phyloP scores from a whole-genome alignment of 2,329 filamentous ascomycete genomes.

The Aspergillus caelatus region DNA sequence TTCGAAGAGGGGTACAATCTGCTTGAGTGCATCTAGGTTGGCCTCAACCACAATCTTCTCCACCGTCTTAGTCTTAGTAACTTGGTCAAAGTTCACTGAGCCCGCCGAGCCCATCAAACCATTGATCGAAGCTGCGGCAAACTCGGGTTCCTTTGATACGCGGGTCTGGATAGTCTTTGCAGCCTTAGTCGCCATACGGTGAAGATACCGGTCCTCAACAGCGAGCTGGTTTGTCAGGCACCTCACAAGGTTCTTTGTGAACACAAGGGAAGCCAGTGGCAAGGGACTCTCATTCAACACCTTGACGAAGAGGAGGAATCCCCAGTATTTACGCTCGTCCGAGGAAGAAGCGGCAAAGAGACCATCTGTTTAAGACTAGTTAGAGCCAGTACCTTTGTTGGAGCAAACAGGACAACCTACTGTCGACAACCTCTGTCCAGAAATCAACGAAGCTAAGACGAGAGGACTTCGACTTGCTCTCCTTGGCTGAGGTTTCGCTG shows the following conservation, averaged over 20 bases:
- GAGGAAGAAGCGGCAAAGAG: constrained; percentile 82
- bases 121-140: constrained; percentile 64
- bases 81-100: constrained; percentile 78
- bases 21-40: constrained; percentile 51
- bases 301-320: constrained; percentile 83
- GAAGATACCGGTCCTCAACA: constrained; percentile 75
- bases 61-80: constrained; percentile 82
- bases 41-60: constrained; percentile 70
- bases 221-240: constrained; percentile 82
- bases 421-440: constrained; percentile 85
- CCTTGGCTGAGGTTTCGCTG: constrained; percentile 31
- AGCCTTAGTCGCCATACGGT: constrained; percentile 75
- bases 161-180: constrained; percentile 70
- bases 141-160: constrained; percentile 62
- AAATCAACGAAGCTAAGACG: constrained; percentile 68
- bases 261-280: constrained; percentile 61
- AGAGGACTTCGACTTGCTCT: constrained; percentile 35
- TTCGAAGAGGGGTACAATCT: constrained; percentile 58
- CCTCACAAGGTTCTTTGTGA: constrained; percentile 80
- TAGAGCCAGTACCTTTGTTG: neutral
- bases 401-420: constrained; percentile 54
- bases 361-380: constrained; percentile 60
- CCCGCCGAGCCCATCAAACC: constrained; percentile 72
- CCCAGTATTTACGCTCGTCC: constrained; percentile 87
- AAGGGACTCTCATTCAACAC: constrained; percentile 61